Evolutionary conservation across 768 basidiomycete species (phyloP).

Genomic region (Pleurotus tuber-regium): DNA sequence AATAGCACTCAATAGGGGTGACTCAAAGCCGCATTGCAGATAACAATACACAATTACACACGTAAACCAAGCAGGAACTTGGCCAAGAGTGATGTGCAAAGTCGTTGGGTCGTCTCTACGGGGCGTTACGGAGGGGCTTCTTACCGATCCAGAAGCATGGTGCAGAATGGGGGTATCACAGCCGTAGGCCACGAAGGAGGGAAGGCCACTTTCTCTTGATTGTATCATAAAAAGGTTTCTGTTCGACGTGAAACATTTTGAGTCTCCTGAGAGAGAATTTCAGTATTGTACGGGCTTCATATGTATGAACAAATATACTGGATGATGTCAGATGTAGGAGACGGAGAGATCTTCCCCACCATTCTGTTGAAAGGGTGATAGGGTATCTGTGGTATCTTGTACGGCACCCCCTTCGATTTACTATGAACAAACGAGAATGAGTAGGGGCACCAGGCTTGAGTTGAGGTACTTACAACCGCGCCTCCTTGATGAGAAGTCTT

Average conservation of each 20-base stretch:
- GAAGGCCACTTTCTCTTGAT: not conserved
- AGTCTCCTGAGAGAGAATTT: not conserved
- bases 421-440: not conserved
- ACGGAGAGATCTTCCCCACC: not conserved
- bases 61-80: too few species aligned
- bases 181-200: not conserved
- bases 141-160: too few species aligned
- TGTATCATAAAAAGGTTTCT: not conserved
- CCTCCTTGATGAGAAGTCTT: not conserved
- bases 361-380: not conserved
- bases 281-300: not conserved
- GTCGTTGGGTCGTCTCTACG: too few species aligned
- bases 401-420: not conserved
- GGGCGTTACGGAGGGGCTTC: too few species aligned
- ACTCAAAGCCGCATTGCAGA: too few species aligned
- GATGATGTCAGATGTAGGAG: not conserved
- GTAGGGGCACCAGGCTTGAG: not conserved
- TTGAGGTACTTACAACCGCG: not conserved
- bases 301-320: not conserved
- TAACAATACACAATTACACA: too few species aligned
- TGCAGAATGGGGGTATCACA: too few species aligned
- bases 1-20: too few species aligned
- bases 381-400: not conserved
- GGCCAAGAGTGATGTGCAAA: too few species aligned
- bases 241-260: not conserved